These are phyloP conservation scores for Backusella mclennaniae DNA, from an alignment of 192 early-diverging fungal genomes.

Conservation along the genomic window DNA sequence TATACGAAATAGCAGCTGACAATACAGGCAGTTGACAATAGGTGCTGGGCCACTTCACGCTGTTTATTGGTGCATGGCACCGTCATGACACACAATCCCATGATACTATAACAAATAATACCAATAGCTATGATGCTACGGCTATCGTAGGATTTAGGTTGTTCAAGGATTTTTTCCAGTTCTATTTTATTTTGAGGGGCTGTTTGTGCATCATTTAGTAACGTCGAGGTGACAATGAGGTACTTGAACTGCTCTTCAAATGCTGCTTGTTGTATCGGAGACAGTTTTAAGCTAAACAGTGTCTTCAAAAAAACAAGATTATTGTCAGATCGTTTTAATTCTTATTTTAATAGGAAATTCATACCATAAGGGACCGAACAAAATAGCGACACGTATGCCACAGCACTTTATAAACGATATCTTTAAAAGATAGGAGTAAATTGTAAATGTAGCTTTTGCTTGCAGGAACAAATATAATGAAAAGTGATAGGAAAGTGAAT, in stretches of 20 bases:
- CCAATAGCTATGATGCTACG: not conserved
- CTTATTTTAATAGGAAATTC: not conserved
- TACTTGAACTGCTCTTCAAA: conserved; percentile 64
- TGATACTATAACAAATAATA: not conserved
- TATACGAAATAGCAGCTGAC: not conserved
- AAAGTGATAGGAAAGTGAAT: not conserved
- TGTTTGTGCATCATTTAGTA: conserved; percentile 33
- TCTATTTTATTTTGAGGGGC: not conserved
- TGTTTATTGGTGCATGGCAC: not conserved
- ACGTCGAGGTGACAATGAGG: conserved; percentile 51
- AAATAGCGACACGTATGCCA: not conserved
- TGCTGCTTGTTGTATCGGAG: conserved; percentile 44
- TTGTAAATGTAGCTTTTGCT: not conserved
- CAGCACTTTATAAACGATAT: not conserved
- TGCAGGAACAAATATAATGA: not conserved
- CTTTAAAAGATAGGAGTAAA: not conserved
- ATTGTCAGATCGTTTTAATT: not conserved
- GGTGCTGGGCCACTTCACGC: not conserved
- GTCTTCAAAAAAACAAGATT: not conserved
- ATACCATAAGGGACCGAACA: not conserved
- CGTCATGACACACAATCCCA: not conserved
- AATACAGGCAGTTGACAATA: not conserved
- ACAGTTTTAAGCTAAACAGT: conserved; percentile 12
- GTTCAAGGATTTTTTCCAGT: not conserved
- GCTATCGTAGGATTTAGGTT: not conserved